These are phyloP conservation scores for Phyllosticta citrichinensis DNA, from an alignment of 2,329 filamentous ascomycete species.

Conservation along the genomic window DNA sequence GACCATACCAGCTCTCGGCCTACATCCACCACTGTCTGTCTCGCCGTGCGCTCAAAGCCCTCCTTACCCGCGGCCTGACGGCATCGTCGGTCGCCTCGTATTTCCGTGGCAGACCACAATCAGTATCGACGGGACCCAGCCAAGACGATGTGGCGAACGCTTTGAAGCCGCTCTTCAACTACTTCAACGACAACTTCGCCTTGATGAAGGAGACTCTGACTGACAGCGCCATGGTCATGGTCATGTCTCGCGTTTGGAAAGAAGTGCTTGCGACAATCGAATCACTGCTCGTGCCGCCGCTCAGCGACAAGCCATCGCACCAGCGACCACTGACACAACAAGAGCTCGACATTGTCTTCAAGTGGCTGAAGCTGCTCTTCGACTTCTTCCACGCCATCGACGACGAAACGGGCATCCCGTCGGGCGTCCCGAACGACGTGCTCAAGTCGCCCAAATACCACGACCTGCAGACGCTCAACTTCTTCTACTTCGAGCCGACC, in stretches of 20 bases:
- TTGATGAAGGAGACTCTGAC: conserved; percentile 98
- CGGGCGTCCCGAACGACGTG: conserved; percentile 82
- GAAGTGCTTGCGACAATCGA: conserved; percentile 91
- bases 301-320: conserved; percentile 86
- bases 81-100: conserved; percentile 66
- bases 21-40: conserved; percentile 90
- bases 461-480: conserved; percentile 90
- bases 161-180: conserved; percentile 74
- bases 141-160: conserved; percentile 69
- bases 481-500: conserved; percentile 94
- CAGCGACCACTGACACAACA: conserved; percentile 76
- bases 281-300: conserved; percentile 75
- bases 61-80: conserved; percentile 64
- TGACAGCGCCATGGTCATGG: conserved; percentile 90
- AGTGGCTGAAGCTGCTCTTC: conserved; percentile 84
- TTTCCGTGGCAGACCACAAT: conserved; percentile 43
- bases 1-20: conserved; percentile 58
- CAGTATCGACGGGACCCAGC: conserved; percentile 48
- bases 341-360: conserved; percentile 89
- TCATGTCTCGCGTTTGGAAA: conserved; percentile 98
- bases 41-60: conserved; percentile 61
- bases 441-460: conserved; percentile 97
- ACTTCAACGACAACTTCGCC: conserved; percentile 97
- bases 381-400: conserved; percentile 93
- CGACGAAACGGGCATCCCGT: conserved; percentile 68